phyloP scores from a whole-genome alignment of 2,329 filamentous ascomycete species.

The Cercospora canescens region DNA sequence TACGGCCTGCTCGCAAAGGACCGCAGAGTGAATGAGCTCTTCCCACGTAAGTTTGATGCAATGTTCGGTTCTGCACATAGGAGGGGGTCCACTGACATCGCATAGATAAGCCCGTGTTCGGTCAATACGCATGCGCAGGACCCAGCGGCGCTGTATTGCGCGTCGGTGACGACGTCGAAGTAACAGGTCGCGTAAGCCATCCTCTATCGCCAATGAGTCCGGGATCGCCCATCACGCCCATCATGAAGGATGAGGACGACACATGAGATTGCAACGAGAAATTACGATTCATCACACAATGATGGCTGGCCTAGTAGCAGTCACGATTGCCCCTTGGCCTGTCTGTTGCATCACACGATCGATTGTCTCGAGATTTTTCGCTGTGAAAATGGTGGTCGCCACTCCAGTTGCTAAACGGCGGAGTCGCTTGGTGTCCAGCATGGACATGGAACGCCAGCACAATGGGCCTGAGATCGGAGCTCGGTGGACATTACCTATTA shows the following conservation, averaged over 20 bases:
- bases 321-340: neutral
- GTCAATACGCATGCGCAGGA: slow-evolving; percentile 39
- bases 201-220: slow-evolving; percentile 39
- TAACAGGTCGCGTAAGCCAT: slow-evolving; percentile 28
- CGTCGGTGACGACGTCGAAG: slow-evolving; percentile 35
- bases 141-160: slow-evolving; percentile 35
- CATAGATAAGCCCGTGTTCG: slow-evolving; percentile 36
- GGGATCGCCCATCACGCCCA: slow-evolving; percentile 36
- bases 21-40: slow-evolving; percentile 34
- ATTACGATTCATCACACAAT: neutral
- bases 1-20: slow-evolving; percentile 37
- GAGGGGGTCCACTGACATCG: slow-evolving; percentile 5
- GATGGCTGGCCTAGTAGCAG: neutral
- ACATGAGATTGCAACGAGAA: neutral
- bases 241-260: slow-evolving; percentile 7
- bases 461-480: neutral
- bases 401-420: neutral
- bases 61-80: neutral
- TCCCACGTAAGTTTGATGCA: slow-evolving; percentile 28
- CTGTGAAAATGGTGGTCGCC: neutral
- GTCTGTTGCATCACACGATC: neutral
- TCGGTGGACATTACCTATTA: neutral
- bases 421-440: neutral
- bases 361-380: neutral
- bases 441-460: neutral